phyloP scores from a whole-genome alignment of 148 eudicot genomes.

The Selenicereus undatus region DNA sequence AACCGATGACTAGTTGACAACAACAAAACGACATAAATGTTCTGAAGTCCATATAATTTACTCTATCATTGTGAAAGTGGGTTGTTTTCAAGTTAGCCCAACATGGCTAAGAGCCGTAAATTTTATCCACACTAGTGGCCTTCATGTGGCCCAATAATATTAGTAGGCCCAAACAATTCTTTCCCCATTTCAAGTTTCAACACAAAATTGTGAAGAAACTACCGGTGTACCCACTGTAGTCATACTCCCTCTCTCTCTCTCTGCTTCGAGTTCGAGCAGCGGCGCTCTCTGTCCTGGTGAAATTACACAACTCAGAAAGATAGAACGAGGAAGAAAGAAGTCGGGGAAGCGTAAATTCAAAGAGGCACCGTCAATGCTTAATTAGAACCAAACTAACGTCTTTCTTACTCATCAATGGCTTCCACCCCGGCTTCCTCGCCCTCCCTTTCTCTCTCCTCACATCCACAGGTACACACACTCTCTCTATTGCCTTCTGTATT shows the following conservation, averaged over 20 bases:
- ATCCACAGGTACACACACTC: constrained; percentile 35
- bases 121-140: no score
- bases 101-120: no score
- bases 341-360: not conserved
- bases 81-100: no score
- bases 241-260: not conserved
- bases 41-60: no score
- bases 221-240: not conserved
- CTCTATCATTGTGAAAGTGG: no score
- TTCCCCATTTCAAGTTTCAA: not conserved
- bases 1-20: no score
- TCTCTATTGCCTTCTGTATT: not conserved
- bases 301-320: not conserved
- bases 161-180: no score
- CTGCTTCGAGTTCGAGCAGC: constrained; percentile 14
- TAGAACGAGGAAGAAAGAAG: not conserved
- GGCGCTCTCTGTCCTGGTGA: constrained; percentile 11
- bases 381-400: not conserved
- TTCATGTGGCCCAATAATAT: no score
- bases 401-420: constrained; percentile 17
- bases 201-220: not conserved
- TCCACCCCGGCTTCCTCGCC: constrained; percentile 30
- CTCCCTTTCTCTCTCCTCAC: constrained; percentile 43
- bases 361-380: not conserved
- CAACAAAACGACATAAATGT: no score